Base-by-base conservation (phyloP, 257 asterid species). In the Fraxinus excelsior region DNA sequence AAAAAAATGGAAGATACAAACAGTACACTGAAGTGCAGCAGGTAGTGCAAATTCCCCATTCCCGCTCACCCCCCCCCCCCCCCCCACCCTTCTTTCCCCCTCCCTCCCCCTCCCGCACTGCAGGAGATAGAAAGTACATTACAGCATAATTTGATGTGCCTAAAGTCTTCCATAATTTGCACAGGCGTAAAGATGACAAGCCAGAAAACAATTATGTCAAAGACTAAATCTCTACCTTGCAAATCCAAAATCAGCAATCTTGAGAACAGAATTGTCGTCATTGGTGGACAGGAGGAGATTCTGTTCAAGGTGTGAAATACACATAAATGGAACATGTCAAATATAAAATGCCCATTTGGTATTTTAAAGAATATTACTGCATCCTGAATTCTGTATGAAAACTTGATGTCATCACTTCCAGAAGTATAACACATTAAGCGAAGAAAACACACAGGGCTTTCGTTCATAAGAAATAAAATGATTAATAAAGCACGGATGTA, bases 171-270 rank as follows among this genome's bases (percentile, higher is more conserved):
- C 60, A 42, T 62, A 58, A 75, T 29, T 42, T 71, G 46, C 34
- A 28, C 14, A 42, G 58, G 21, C 21, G 23, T n/a, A 26, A 67
- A 12, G 64, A 23, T 35, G 44, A 56, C 9, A 58, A 42, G 70
- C 65, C 16, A 19, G 7, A 64, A 42, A 56, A 60, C 68, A 82
- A 66, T 68, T 32, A 25, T 67, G 35, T 3, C 25, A 74, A 58
- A 62, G 76, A 83, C 35, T 60, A 67, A 16, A 71, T 70, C 29
- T 71, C 79, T 79, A 94, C 99, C 99, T 92, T 76, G 99, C 99
- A 89, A 88, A 88, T 72, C 91, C 91, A 40, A 88, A 88, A 77
- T 88, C 91, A 76, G 91, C 91, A 82, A 88, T 88, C 90, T 88
- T 88, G 82, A 87, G 79, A 69, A 75, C 62, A 46, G 85, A 67